Percentiles rank a stretch among this genome's conserved stretches.
Evolutionary conservation across 2,329 filamentous ascomycete species (phyloP).

Genomic region (Xylariaceae sp.): DNA sequence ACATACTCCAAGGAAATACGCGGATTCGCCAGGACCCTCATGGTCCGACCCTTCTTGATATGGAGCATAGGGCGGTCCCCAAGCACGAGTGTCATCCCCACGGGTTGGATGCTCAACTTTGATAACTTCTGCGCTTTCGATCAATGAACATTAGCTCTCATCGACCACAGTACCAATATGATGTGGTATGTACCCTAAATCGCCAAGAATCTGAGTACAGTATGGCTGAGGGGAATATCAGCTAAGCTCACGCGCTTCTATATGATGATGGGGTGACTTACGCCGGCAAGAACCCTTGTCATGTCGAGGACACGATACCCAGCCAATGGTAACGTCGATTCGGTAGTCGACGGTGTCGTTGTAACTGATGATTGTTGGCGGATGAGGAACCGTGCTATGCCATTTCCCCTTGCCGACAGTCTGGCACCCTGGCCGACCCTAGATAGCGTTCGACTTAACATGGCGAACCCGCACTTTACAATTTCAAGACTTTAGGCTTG

Average conservation of each 20-base stretch:
- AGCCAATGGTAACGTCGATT: conserved; percentile 67
- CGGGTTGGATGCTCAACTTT: conserved; percentile 93
- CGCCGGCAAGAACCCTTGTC: conserved; percentile 93
- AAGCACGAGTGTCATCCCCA: conserved; percentile 93
- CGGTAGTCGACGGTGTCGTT: conserved; percentile 33
- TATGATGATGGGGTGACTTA: conserved; percentile 55
- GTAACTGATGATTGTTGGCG: conserved; percentile 40
- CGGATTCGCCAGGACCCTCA: conserved; percentile 84
- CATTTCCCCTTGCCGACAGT: conserved; percentile 6
- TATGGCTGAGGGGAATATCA: conserved; percentile 71
- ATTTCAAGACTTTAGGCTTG: not conserved
- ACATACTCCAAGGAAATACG: conserved; percentile 87
- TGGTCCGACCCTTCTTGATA: conserved; percentile 68
- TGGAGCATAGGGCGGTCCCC: conserved; percentile 92
- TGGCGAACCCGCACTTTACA: conserved; percentile 10
- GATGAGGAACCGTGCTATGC: conserved; percentile 11
- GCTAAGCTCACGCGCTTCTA: conserved; percentile 14
- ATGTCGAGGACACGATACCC: conserved; percentile 93
- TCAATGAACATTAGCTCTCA: conserved; percentile 37
- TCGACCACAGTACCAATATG: not conserved
- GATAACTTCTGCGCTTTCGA: conserved; percentile 85
- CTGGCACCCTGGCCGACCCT: conserved; percentile 18
- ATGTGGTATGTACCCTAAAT: conserved; percentile 79
- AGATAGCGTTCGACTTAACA: conserved; percentile 29
- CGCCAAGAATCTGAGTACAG: conserved; percentile 94